Evolutionary conservation across 2,329 filamentous ascomycete species (phyloP).

Genomic region (Lasiodiplodia theobromae): DNA sequence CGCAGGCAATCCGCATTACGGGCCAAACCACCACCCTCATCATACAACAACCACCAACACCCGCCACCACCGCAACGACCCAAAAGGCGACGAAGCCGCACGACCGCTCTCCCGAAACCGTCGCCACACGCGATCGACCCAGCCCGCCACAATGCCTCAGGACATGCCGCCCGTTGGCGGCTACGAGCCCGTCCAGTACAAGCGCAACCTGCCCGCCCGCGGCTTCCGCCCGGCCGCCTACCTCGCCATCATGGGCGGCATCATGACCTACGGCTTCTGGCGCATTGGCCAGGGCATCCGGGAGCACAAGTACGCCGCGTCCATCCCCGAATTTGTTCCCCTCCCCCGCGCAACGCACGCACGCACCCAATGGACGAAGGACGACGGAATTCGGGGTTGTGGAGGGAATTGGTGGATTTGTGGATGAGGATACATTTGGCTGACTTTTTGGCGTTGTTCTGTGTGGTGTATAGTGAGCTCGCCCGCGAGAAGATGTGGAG

Average conservation of each 20-base stretch:
- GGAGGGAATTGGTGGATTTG: background rate
- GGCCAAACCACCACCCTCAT: background rate
- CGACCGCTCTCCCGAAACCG: background rate
- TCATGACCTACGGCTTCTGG: slow-evolving; percentile 94
- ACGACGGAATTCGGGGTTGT: background rate
- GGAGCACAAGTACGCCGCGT: slow-evolving; percentile 80
- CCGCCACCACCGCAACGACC: background rate
- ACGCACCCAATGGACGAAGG: background rate
- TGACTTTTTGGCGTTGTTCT: background rate
- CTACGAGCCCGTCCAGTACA: slow-evolving; percentile 97
- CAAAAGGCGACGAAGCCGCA: slow-evolving; percentile 27
- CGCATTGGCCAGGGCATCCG: slow-evolving; percentile 81
- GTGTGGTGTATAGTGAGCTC: slow-evolving; percentile 71
- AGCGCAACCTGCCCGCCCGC: slow-evolving; percentile 91
- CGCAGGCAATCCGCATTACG: slow-evolving; percentile 24
- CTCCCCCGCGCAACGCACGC: background rate
- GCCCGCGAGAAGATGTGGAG: slow-evolving; percentile 98
- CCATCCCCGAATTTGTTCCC: background rate
- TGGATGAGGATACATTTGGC: background rate
- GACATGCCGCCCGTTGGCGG: slow-evolving; percentile 96
- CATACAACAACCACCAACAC: background rate
- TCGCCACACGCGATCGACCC: slow-evolving; percentile 14
- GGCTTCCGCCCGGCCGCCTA: slow-evolving; percentile 87
- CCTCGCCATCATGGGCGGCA: slow-evolving; percentile 74
- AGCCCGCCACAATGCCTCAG: slow-evolving; percentile 77